These are phyloP conservation scores for Populus tremula DNA, from an alignment of 345 rosid species.

Conservation along the genomic window DNA sequence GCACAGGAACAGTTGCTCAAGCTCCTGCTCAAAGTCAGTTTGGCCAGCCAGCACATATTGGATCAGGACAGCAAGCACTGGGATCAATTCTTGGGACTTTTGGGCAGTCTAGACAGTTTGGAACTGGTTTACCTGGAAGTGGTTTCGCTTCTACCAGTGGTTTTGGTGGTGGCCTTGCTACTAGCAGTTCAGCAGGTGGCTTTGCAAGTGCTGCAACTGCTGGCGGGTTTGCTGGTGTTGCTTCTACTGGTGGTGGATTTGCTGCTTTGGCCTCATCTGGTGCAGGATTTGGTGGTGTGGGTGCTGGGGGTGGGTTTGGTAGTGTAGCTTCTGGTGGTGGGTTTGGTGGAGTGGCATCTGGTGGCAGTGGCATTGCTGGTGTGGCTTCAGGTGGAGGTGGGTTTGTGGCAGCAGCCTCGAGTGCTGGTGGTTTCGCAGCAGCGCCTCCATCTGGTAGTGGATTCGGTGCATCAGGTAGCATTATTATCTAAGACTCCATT, in stretches of 20 bases:
- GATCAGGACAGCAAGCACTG: conserved; percentile 80
- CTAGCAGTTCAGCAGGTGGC: conserved; percentile 54
- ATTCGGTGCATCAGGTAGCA: conserved; percentile 11
- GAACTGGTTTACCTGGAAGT: conserved; percentile 57
- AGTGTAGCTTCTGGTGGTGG: conserved; percentile 40
- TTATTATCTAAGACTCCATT: neutral
- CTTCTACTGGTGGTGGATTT: conserved; percentile 44
- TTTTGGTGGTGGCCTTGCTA: conserved; percentile 54
- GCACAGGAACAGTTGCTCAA: conserved; percentile 44
- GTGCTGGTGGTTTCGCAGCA: neutral
- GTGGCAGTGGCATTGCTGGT: conserved; percentile 46
- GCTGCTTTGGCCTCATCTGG: conserved; percentile 38
- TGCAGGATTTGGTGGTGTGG: conserved; percentile 48
- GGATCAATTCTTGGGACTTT: conserved; percentile 93
- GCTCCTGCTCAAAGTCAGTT: conserved; percentile 61
- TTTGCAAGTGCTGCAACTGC: conserved; percentile 48
- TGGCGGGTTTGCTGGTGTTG: conserved; percentile 41
- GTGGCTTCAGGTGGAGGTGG: conserved; percentile 27
- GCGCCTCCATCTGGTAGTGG: conserved; percentile 11
- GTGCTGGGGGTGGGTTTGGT: conserved; percentile 45
- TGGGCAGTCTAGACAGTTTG: conserved; percentile 92
- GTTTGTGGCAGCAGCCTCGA: conserved; percentile 6
- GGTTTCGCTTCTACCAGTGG: conserved; percentile 56
- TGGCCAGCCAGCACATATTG: conserved; percentile 79
- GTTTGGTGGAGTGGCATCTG: conserved; percentile 42